Percentiles rank a stretch among this genome's conserved stretches.
phyloP scores from a whole-genome alignment of 352 stramenopile species.

The Phytophthora pisi region DNA sequence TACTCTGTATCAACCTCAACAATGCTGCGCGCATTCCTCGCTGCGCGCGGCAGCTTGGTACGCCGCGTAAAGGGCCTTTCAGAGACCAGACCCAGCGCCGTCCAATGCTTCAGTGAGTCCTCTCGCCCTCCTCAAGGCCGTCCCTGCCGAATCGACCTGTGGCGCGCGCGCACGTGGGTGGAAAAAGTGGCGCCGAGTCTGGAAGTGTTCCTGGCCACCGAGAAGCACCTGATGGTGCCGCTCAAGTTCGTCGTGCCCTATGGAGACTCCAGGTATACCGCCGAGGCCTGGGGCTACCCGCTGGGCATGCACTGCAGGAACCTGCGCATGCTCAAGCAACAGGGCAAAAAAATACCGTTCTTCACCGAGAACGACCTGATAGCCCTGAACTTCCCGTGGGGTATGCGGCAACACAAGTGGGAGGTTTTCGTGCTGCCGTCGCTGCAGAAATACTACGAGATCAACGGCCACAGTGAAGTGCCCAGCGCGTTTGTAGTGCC shows the following conservation, averaged over 20 bases:
- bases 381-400: constrained; percentile 46
- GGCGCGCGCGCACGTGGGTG: constrained; percentile 24
- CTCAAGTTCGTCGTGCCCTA: constrained; percentile 45
- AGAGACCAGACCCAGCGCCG: neutral
- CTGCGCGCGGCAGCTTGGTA: constrained; percentile 10
- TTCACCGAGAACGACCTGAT: constrained; percentile 42
- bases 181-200: constrained; percentile 32
- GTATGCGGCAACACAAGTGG: constrained; percentile 47
- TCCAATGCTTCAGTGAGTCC: constrained; percentile 4
- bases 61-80: constrained; percentile 6
- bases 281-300: constrained; percentile 40
- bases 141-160: constrained; percentile 15
- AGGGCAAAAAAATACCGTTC: constrained; percentile 17
- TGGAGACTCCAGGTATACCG: constrained; percentile 35
- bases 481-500: constrained; percentile 42
- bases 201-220: constrained; percentile 31
- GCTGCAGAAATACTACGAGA: constrained; percentile 36
- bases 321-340: constrained; percentile 20
- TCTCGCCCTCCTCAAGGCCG: neutral
- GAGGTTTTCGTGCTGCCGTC: constrained; percentile 41
- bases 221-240: constrained; percentile 46
- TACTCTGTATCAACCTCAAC: neutral
- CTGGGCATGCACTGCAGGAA: constrained; percentile 40
- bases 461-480: constrained; percentile 45
- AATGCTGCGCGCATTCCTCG: constrained; percentile 27